These are phyloP conservation scores for Zygosaccharomyces sapae DNA, from an alignment of 1,139 yeast genomes.

Conservation along the genomic window DNA sequence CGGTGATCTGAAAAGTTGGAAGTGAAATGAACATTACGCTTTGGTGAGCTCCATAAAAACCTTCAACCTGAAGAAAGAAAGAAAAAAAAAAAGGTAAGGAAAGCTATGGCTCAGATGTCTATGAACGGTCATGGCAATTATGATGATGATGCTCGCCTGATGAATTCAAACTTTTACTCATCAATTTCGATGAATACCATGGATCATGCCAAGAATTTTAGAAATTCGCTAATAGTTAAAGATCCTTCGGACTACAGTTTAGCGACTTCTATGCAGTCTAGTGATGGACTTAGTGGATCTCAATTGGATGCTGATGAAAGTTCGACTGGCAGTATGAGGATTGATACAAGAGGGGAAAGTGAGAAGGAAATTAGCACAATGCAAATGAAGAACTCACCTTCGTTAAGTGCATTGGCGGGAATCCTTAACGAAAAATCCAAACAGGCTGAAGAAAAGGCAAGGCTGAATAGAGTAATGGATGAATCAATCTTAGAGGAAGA, in stretches of 20 bases:
- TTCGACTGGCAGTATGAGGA: background rate
- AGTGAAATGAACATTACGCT: background rate
- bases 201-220: constrained; percentile 46
- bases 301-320: background rate
- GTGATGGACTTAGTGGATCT: constrained; percentile 4
- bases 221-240: constrained; percentile 45
- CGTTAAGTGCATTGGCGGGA: constrained; percentile 40
- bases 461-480: constrained; percentile 16
- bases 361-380: constrained; percentile 25
- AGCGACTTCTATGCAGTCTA: constrained; percentile 6
- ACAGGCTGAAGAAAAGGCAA: constrained; percentile 28
- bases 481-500: constrained; percentile 26
- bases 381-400: constrained; percentile 45
- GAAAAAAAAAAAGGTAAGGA: background rate
- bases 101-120: background rate
- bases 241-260: constrained; percentile 25
- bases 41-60: background rate
- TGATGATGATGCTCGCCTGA: constrained; percentile 7
- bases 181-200: constrained; percentile 33
- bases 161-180: constrained; percentile 32
- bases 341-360: constrained; percentile 3
- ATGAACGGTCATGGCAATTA: background rate
- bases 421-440: constrained; percentile 38
- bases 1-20: background rate
- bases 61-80: background rate